Evolutionary conservation across 2,329 filamentous ascomycete genomes (phyloP), one percentile per base, ranked within the genome.

Genomic region (Alternaria infectoria): DNA sequence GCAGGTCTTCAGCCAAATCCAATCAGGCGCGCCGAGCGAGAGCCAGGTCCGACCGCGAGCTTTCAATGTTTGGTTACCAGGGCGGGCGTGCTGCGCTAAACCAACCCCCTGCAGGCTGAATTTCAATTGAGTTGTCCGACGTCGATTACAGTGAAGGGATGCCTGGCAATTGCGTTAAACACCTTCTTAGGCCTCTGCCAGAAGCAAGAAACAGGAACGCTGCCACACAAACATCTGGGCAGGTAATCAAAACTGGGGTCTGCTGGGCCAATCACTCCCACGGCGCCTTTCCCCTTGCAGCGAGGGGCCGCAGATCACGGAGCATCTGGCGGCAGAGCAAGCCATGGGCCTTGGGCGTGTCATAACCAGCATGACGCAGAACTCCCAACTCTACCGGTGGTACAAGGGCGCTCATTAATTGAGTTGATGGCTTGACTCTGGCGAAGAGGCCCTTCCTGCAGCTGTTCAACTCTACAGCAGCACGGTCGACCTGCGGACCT

Each of bases 11-110:
- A 40, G 36, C 36, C 36, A 40, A 40, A 40, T 40, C 36, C 36
- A 40, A 40, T 40, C 36, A 40, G 36, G 36, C 36, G 36, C n/a
- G 36, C 36, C 36, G 36, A 40, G 36, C 36, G 36, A 40, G 36
- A 11, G 36, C 36, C 36, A 40, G 36, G 36, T 11, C 36, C 36
- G 36, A 40, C 36, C 36, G 36, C 36, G 36, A 40, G 59, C 68
- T 61, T 61, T 49, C 17, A 23, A 63, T 61, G 64, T 58, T 45
- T 65, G 60, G 60, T 67, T 59, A 62, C 68, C 54, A 62, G 62
- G 61, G 61, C 59, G 59, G 9, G 49, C 49, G 28, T 28, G 49
- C 30, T 28, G 47, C 19, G 51, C 52, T 36, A 23, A 26, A 43
- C 58, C 61, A 59, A 54, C 61, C 54, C 64, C 58, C 47, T 21